A percentile compares a stretch with the other conserved stretches of the same genome.
phyloP scores from a whole-genome alignment of 805 yeast species.

The Tanozyma kutaoensis region DNA sequence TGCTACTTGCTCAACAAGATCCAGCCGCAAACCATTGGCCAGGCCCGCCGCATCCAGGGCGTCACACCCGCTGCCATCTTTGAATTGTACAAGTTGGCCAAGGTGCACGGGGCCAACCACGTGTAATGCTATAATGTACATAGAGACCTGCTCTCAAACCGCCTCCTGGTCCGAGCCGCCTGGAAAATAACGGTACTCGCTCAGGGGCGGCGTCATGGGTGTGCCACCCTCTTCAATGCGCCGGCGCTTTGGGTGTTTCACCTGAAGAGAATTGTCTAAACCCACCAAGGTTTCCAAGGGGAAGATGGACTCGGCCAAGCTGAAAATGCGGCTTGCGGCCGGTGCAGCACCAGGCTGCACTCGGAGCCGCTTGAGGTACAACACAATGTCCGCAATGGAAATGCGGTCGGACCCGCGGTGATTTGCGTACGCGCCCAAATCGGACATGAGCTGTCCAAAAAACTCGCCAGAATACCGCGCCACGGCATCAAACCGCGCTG shows the following conservation, averaged over 20 bases:
- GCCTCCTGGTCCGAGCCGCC: background rate
- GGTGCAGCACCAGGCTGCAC: slow-evolving; percentile 10
- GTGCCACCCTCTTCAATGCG: background rate
- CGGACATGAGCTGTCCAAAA: slow-evolving; percentile 14
- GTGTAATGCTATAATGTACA: background rate
- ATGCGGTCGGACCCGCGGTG: slow-evolving; percentile 18
- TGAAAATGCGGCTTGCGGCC: slow-evolving; percentile 10
- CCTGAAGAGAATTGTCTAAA: slow-evolving; percentile 10
- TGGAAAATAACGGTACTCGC: background rate
- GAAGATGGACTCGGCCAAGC: slow-evolving; percentile 18
- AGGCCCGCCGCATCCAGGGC: slow-evolving; percentile 90
- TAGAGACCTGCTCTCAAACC: background rate
- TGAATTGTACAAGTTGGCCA: slow-evolving; percentile 52
- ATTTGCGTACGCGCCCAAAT: slow-evolving; percentile 21
- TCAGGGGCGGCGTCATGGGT: background rate
- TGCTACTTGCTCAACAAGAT: slow-evolving; percentile 53
- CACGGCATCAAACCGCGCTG: too few relatives aligned
- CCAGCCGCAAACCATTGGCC: slow-evolving; percentile 86
- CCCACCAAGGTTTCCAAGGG: slow-evolving; percentile 23
- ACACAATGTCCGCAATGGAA: slow-evolving; percentile 20
- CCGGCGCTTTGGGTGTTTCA: background rate
- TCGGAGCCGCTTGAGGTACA: slow-evolving; percentile 13
- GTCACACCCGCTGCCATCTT: slow-evolving; percentile 88
- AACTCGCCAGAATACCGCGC: slow-evolving; percentile 4
- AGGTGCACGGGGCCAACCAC: slow-evolving; percentile 1